A percentile compares a stretch with the other conserved stretches of the same genome.
These are phyloP conservation scores for Neurospora sp. DNA, from an alignment of 495 filamentous ascomycete genomes.

Conservation along the genomic window DNA sequence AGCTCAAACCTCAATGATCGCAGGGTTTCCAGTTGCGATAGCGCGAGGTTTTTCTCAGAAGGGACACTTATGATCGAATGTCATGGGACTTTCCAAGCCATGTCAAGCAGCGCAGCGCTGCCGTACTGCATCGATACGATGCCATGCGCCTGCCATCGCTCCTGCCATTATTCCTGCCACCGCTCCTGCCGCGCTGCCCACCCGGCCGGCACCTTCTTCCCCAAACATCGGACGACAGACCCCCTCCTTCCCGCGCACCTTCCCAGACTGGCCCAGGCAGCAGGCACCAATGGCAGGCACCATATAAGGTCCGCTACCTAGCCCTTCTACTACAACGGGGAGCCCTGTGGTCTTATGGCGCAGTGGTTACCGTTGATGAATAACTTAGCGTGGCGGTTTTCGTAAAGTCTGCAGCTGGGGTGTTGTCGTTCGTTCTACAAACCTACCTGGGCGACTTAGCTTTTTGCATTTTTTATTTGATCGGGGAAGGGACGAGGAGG, in stretches of 20 bases:
- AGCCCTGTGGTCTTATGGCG: background rate
- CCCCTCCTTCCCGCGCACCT: background rate
- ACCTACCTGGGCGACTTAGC: background rate
- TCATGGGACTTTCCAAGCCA: background rate
- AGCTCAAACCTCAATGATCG: background rate
- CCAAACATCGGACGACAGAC: background rate
- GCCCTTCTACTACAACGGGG: background rate
- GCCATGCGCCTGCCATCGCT: background rate
- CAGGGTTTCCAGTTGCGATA: background rate
- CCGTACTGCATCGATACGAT: background rate
- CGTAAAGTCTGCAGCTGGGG: too few species aligned
- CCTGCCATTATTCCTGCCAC: background rate
- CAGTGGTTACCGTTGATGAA: background rate
- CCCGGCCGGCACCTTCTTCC: background rate
- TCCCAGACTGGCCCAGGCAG: background rate
- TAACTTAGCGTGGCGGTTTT: too few species aligned
- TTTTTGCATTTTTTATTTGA: background rate
- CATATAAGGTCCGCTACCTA: background rate
- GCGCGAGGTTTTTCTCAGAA: background rate
- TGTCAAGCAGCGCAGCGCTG: background rate
- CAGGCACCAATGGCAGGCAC: background rate
- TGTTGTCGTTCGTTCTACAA: background rate
- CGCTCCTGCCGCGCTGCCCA: background rate
- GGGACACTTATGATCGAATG: background rate
- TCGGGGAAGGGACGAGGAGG: background rate